Evolutionary conservation across 1,284 basidiomycete genomes (phyloP).

Genomic region (Athelia sp.): DNA sequence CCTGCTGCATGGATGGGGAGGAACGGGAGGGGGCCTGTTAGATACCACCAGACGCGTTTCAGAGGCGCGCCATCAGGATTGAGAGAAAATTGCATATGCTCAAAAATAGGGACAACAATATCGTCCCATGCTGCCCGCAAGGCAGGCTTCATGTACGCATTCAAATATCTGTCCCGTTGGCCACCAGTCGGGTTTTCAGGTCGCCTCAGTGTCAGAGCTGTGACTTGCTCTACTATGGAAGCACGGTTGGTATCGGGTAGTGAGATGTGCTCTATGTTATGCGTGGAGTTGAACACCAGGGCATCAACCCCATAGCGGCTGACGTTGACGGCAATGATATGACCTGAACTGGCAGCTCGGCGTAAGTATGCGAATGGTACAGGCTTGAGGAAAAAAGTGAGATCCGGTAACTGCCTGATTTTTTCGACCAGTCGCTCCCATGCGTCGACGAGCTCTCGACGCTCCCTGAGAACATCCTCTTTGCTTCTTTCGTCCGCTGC

Average conservation of each 20-base stretch:
- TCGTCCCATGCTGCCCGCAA: not conserved
- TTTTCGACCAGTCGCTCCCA: not conserved
- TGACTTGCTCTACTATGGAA: not conserved
- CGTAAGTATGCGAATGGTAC: slow-evolving; percentile 1
- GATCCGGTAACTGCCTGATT: not conserved
- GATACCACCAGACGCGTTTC: not conserved
- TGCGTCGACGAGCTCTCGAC: not conserved
- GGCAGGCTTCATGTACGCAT: not conserved
- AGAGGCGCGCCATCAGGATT: not conserved
- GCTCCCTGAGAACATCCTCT: not conserved
- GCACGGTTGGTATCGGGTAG: not conserved
- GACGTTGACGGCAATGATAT: slow-evolving; percentile 2
- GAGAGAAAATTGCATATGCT: not conserved
- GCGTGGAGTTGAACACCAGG: slow-evolving; percentile 4
- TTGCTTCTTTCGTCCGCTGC: too few species aligned
- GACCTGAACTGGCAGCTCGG: slow-evolving; percentile 1
- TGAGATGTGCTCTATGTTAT: not conserved
- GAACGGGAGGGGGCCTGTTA: not conserved
- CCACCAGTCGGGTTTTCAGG: not conserved
- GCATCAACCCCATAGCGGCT: slow-evolving; percentile 3
- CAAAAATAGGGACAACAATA: not conserved
- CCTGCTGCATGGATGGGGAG: not conserved
- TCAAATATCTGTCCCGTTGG: not conserved
- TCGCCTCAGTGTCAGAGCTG: not conserved
- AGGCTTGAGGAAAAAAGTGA: slow-evolving; percentile 5